These are phyloP conservation scores for Penicillium psychrofluorescens DNA, from an alignment of 495 filamentous ascomycete species.

Conservation along the genomic window DNA sequence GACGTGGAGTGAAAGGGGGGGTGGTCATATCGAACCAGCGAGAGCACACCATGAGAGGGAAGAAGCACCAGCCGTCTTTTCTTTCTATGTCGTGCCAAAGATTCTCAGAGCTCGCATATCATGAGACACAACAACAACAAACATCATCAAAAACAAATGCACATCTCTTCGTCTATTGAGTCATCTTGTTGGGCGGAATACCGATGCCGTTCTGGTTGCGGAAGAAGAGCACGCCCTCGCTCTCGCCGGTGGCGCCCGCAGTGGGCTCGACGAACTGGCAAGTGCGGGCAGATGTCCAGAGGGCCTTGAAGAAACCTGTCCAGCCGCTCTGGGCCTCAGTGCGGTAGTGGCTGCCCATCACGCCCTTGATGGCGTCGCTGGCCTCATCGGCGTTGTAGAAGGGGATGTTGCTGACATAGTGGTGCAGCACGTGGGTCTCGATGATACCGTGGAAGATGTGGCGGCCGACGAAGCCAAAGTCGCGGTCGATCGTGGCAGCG, in stretches of 20 bases:
- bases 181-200: slow-evolving; percentile 48
- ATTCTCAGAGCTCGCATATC: no score
- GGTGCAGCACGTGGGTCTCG: slow-evolving; percentile 55
- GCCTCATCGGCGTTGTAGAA: slow-evolving; percentile 58
- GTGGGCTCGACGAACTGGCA: slow-evolving; percentile 57
- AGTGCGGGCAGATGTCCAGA: slow-evolving; percentile 44
- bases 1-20: no score
- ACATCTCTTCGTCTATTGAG: slow-evolving; percentile 17
- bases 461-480: slow-evolving; percentile 53
- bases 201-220: slow-evolving; percentile 68
- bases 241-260: slow-evolving; percentile 53
- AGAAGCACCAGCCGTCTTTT: no score
- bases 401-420: slow-evolving; percentile 55
- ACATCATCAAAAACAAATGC: no score
- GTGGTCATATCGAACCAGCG: no score
- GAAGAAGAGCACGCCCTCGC: slow-evolving; percentile 48
- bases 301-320: slow-evolving; percentile 46
- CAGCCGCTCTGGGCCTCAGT: slow-evolving; percentile 43
- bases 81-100: no score
- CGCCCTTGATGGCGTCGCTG: slow-evolving; percentile 49
- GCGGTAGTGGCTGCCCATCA: slow-evolving; percentile 53
- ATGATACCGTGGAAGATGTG: slow-evolving; percentile 55
- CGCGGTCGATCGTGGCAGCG: slow-evolving; percentile 53
- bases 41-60: no score
- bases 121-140: no score